Conservation (phyloP, 371 early-diverging fungal genomes). For the Dichotomocladium elegans region DNA sequence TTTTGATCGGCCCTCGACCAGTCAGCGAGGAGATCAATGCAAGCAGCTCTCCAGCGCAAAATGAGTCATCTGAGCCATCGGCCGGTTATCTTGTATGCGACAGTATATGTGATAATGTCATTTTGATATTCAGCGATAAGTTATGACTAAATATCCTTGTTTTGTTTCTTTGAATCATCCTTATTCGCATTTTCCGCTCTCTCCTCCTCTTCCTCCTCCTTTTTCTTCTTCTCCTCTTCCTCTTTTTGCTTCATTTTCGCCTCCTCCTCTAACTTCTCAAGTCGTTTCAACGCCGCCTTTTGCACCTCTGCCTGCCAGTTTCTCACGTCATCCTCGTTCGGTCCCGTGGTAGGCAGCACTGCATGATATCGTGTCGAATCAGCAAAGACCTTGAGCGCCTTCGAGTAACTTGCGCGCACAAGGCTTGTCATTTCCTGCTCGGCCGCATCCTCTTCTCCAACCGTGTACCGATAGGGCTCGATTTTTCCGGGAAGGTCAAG, state of each 20-base stretch:
- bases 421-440: slow-evolving; percentile 13
- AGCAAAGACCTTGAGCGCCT: slow-evolving; percentile 11
- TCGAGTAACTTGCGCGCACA: slow-evolving; percentile 10
- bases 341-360: slow-evolving; percentile 21
- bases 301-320: slow-evolving; percentile 11
- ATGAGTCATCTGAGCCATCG: no score
- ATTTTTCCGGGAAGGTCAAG: slow-evolving; percentile 18
- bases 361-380: slow-evolving; percentile 25
- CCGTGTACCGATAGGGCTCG: slow-evolving; percentile 19
- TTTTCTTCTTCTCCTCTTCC: not conserved
- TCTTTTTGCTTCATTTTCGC: not conserved
- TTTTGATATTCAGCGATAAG: no score
- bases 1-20: not conserved
- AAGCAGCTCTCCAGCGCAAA: no score
- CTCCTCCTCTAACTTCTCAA: slow-evolving; percentile 1
- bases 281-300: not conserved
- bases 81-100: no score
- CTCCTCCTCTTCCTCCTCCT: not conserved
- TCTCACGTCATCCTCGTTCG: slow-evolving; percentile 10
- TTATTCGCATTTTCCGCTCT: not conserved
- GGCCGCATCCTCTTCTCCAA: slow-evolving; percentile 24
- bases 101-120: no score
- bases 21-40: not conserved
- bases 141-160: not conserved
- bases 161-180: not conserved